These are phyloP conservation scores for Teratosphaeriaceae sp. DNA, from an alignment of 2,329 filamentous ascomycete species.

Conservation along the genomic window DNA sequence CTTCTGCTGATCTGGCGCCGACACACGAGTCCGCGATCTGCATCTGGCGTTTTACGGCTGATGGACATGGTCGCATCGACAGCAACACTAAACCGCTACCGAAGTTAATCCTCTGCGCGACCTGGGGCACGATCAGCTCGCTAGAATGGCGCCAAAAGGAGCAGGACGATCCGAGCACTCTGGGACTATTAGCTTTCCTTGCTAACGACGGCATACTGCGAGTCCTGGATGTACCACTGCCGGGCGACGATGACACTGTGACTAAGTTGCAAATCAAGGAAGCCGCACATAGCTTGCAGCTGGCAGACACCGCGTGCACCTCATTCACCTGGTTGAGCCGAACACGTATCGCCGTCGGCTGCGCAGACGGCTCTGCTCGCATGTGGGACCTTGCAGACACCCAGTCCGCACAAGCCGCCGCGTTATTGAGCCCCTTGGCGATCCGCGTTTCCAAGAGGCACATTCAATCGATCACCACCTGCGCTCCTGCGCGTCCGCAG, in stretches of 20 bases:
- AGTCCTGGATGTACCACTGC: slow-evolving; percentile 44
- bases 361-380: slow-evolving; percentile 50
- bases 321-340: slow-evolving; percentile 52
- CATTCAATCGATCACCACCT: slow-evolving; percentile 41
- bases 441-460: slow-evolving; percentile 40
- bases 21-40: slow-evolving; percentile 48
- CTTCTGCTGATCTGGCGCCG: slow-evolving; percentile 46
- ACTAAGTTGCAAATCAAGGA: slow-evolving; percentile 36
- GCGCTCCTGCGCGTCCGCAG: slow-evolving; percentile 49
- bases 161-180: slow-evolving; percentile 23
- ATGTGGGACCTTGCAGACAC: slow-evolving; percentile 43
- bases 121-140: slow-evolving; percentile 50
- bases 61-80: slow-evolving; percentile 35
- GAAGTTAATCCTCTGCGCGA: slow-evolving; percentile 46
- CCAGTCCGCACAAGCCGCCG: slow-evolving; percentile 30
- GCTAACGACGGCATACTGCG: slow-evolving; percentile 53
- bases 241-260: slow-evolving; percentile 13
- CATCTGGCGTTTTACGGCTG: slow-evolving; percentile 50
- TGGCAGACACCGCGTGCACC: slow-evolving; percentile 49
- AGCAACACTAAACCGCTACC: slow-evolving; percentile 39
- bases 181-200: slow-evolving; percentile 51
- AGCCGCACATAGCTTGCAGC: slow-evolving; percentile 45
- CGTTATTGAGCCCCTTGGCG: slow-evolving; percentile 37
- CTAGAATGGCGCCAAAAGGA: slow-evolving; percentile 52
- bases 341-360: slow-evolving; percentile 48